Evolutionary conservation across 352 stramenopile species (phyloP).

Genomic region (Phytopythium litorale): DNA sequence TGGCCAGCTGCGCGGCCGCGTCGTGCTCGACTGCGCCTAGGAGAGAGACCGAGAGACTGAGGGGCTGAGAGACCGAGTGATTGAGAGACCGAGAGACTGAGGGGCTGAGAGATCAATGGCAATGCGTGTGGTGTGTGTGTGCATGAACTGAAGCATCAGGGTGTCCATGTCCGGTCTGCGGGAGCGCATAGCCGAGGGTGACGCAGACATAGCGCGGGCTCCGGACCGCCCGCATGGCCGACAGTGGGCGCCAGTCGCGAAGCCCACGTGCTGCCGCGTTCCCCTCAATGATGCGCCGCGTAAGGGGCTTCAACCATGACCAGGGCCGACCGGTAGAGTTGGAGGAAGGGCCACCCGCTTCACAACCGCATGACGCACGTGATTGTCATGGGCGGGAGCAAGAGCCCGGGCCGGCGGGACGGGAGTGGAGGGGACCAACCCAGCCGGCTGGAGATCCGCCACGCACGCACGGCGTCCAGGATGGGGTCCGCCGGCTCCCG

Average conservation of each 20-base stretch:
- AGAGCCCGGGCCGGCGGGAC: neutral
- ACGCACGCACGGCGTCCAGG: neutral
- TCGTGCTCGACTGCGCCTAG: conserved; percentile 37
- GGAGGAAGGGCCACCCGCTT: no score
- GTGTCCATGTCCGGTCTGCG: neutral
- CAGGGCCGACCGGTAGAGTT: no score
- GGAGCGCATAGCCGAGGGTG: neutral
- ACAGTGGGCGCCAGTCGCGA: neutral
- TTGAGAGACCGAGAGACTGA: neutral
- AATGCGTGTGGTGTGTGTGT: neutral
- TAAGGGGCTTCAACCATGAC: neutral
- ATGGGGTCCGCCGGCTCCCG: neutral
- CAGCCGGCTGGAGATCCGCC: neutral
- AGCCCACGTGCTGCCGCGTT: neutral
- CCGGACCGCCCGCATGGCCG: neutral
- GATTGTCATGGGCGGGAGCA: neutral
- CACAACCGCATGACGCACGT: neutral
- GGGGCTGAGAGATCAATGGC: neutral
- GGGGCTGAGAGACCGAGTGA: neutral
- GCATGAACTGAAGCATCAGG: neutral
- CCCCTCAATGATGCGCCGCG: neutral
- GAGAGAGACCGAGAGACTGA: no score
- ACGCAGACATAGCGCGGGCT: neutral
- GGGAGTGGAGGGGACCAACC: neutral
- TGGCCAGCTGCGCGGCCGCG: conserved; percentile 30